phyloP scores from a whole-genome alignment of 2,329 filamentous ascomycete species.

The Diaporthe velutina region DNA sequence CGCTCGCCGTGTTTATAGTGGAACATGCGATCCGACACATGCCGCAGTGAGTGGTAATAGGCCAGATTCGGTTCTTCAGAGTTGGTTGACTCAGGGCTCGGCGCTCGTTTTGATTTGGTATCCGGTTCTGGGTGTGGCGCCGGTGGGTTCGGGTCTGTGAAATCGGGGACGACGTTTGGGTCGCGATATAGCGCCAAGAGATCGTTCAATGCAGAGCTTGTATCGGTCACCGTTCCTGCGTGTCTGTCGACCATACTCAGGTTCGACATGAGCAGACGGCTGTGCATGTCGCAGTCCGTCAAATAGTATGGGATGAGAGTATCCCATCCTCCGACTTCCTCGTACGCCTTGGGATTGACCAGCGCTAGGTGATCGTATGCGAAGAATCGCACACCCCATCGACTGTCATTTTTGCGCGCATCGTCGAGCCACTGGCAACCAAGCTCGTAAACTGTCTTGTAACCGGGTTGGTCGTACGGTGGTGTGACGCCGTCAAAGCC shows the following conservation, averaged over 20 bases:
- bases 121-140: conserved; percentile 36
- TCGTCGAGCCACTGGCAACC: conserved; percentile 52
- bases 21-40: conserved; percentile 53
- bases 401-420: conserved; percentile 48
- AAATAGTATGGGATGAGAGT: conserved; percentile 69
- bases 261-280: conserved; percentile 59
- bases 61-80: conserved; percentile 43
- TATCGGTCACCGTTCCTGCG: conserved; percentile 60
- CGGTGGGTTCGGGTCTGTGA: conserved; percentile 52
- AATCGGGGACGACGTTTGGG: conserved; percentile 51
- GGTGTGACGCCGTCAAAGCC: conserved; percentile 51
- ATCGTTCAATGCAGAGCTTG: conserved; percentile 59
- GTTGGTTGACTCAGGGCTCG: conserved; percentile 24
- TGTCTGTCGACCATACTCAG: conserved; percentile 55
- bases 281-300: conserved; percentile 69
- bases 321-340: conserved; percentile 68
- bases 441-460: conserved; percentile 57
- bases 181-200: conserved; percentile 61
- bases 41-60: conserved; percentile 47
- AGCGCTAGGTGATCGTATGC: conserved; percentile 70
- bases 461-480: conserved; percentile 51
- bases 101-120: conserved; percentile 38
- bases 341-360: conserved; percentile 65
- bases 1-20: conserved; percentile 57
- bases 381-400: conserved; percentile 69